phyloP scores from a whole-genome alignment of 2,329 filamentous ascomycete genomes.

The Diplodia scrobiculata region DNA sequence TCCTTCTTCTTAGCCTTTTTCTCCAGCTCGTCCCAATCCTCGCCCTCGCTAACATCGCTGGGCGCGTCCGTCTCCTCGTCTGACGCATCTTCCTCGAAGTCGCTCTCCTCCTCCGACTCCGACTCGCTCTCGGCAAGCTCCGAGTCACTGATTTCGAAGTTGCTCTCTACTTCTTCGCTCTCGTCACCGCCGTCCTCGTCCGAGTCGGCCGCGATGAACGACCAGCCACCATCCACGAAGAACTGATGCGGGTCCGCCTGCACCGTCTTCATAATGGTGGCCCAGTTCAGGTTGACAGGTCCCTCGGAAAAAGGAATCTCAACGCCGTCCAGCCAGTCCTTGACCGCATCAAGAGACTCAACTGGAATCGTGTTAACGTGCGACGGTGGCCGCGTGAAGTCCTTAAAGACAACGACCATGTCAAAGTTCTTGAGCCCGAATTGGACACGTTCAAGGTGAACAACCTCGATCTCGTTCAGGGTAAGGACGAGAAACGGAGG shows the following conservation, averaged over 20 bases:
- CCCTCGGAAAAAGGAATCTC: conserved; percentile 94
- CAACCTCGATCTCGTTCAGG: conserved; percentile 92
- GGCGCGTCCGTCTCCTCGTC: conserved; percentile 69
- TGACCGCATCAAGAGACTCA: conserved; percentile 89
- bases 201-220: conserved; percentile 82
- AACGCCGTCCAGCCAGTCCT: conserved; percentile 95
- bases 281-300: conserved; percentile 97
- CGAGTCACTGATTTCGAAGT: conserved; percentile 85
- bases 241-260: conserved; percentile 91
- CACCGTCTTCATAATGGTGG: conserved; percentile 99
- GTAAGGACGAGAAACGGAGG: conserved; percentile 96
- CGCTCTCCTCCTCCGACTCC: conserved; percentile 82
- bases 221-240: conserved; percentile 94
- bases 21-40: conserved; percentile 95
- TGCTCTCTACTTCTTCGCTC: conserved; percentile 84
- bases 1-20: conserved; percentile 74
- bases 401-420: conserved; percentile 97
- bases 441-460: conserved; percentile 90
- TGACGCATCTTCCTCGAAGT: conserved; percentile 87
- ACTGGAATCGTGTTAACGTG: conserved; percentile 99
- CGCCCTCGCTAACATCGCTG: conserved; percentile 63
- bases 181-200: conserved; percentile 74
- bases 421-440: conserved; percentile 99
- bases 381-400: conserved; percentile 84
- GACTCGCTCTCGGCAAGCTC: conserved; percentile 74